Percentiles rank a stretch among this genome's conserved stretches.
These are phyloP conservation scores for Spergularia marina DNA, from an alignment of 148 eudicot genomes.

Conservation along the genomic window DNA sequence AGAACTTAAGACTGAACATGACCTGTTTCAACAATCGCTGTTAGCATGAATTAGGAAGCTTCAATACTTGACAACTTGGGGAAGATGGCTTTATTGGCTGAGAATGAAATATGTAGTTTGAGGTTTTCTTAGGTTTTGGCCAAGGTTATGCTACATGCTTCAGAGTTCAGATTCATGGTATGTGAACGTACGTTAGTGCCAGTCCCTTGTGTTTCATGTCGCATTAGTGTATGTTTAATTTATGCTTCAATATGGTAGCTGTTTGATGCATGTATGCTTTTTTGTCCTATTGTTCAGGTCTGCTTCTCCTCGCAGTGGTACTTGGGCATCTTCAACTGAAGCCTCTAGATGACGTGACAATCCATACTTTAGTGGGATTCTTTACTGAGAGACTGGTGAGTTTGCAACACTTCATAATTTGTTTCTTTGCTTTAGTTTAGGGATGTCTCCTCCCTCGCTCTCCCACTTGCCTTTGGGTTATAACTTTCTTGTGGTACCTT, in stretches of 20 bases:
- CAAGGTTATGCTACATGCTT: not conserved
- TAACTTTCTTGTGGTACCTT: not conserved
- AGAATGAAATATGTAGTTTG: not conserved
- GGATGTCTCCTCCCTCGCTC: not conserved
- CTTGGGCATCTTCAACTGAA: constrained; percentile 55
- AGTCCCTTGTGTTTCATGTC: constrained; percentile 8
- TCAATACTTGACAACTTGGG: not conserved
- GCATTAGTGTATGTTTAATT: not conserved
- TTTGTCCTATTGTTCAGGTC: constrained; percentile 39
- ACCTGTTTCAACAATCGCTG: too few species aligned
- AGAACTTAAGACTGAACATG: too few species aligned
- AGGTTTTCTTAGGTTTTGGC: not conserved
- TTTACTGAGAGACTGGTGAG: constrained; percentile 87
- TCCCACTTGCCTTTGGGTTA: not conserved
- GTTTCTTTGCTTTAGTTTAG: constrained; percentile 5
- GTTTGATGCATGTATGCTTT: not conserved
- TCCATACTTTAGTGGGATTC: constrained; percentile 67
- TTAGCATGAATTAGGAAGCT: too few species aligned
- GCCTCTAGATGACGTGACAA: constrained; percentile 47
- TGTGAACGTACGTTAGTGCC: not conserved
- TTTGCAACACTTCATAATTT: constrained; percentile 19
- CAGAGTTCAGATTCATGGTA: not conserved
- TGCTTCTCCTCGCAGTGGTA: constrained; percentile 79
- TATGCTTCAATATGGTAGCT: not conserved
- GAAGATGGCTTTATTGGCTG: not conserved